Percentiles rank a stretch among this genome's conserved stretches.
These are phyloP conservation scores for Aspergillus saccharolyticus DNA, from an alignment of 495 filamentous ascomycete species.

Conservation along the genomic window DNA sequence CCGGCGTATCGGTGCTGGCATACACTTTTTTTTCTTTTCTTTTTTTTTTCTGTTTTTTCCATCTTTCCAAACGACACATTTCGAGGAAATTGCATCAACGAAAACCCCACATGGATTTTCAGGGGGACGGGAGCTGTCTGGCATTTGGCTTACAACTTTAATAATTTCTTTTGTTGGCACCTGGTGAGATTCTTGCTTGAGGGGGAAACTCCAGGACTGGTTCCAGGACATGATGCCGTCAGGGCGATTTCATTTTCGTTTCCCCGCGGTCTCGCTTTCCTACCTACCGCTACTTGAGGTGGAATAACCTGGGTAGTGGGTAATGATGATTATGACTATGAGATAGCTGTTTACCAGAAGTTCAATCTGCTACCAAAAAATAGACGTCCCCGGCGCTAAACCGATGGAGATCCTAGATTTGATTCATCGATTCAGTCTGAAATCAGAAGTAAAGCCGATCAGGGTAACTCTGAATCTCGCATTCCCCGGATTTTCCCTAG, in stretches of 20 bases:
- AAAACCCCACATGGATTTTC: background rate
- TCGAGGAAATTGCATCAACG: background rate
- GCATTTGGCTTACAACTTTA: background rate
- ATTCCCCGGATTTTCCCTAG: background rate
- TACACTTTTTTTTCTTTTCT: slow-evolving; percentile 4
- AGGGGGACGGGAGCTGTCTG: background rate
- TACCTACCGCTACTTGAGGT: background rate
- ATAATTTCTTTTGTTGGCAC: background rate
- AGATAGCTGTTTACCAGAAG: background rate
- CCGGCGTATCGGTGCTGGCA: slow-evolving; percentile 11
- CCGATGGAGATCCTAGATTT: too few relatives aligned
- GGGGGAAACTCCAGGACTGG: background rate
- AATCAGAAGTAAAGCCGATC: background rate
- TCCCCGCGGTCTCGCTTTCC: background rate
- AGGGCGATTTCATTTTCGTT: background rate
- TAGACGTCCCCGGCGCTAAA: too few relatives aligned
- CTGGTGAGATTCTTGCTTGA: background rate
- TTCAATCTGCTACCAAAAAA: background rate
- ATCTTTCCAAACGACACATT: background rate
- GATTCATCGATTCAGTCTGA: background rate
- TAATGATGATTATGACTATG: background rate
- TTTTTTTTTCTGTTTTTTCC: background rate
- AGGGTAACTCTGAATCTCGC: background rate
- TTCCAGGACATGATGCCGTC: background rate
- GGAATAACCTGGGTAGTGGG: background rate